Percentiles rank a stretch among this genome's conserved stretches.
phyloP scores from a whole-genome alignment of 208 protist species.

The Crithidia bombi region DNA sequence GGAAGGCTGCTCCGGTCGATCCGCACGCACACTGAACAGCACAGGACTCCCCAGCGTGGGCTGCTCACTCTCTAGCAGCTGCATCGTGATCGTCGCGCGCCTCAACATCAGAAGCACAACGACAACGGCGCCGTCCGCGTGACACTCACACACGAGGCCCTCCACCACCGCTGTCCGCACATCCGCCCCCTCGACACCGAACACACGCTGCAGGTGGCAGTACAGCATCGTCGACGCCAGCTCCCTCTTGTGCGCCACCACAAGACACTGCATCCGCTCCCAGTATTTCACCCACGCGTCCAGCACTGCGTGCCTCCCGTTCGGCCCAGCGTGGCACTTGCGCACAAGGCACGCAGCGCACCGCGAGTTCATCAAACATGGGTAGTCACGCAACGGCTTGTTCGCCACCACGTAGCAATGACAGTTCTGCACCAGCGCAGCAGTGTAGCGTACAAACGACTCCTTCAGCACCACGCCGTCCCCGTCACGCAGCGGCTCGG shows the following conservation, averaged over 20 bases:
- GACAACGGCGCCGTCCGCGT: background rate
- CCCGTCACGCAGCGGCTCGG: background rate
- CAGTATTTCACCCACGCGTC: constrained; percentile 1
- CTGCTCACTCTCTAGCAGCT: background rate
- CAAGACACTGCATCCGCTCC: background rate
- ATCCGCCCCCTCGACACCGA: background rate
- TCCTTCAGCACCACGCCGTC: background rate
- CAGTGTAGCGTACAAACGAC: background rate
- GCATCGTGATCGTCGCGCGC: background rate
- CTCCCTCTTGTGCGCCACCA: background rate
- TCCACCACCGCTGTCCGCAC: background rate
- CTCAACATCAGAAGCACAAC: constrained; percentile 1
- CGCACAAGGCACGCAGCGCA: constrained; percentile 3
- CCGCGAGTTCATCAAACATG: constrained; percentile 10
- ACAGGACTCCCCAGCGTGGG: background rate
- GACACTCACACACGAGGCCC: background rate
- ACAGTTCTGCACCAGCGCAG: background rate
- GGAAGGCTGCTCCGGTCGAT: background rate
- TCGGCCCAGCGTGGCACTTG: background rate
- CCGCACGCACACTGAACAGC: background rate
- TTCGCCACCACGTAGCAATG: background rate
- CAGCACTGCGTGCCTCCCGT: background rate
- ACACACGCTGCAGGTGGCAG: background rate
- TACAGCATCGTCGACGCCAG: background rate
- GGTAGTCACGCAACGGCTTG: constrained; percentile 6